Evolutionary conservation across 805 yeast species (phyloP), one percentile per base, ranked within the genome.

Genomic region (Metschnikowia chrysomelidarum): DNA sequence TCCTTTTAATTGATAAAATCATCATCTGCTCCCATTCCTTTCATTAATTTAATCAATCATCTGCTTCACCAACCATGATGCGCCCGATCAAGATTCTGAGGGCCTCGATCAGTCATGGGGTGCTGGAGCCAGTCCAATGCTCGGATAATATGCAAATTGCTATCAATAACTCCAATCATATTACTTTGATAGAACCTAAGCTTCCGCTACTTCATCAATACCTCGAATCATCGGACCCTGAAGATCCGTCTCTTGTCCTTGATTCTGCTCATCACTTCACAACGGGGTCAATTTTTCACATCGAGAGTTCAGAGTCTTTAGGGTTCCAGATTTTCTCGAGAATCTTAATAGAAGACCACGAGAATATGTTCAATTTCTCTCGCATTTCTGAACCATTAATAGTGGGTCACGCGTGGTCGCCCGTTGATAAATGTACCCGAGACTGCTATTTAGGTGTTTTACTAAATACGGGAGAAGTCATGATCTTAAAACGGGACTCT

Each of bases 151-250:
- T 37, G 41, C 70, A 65, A 42, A 34, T 64, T 24, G 62, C 70
- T 5, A 51, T 67, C 21, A 67, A 65, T 41, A 53, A 50, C 25
- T 59, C 60, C 5, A 51, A 43, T 15, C 62, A 60, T 15, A 30
- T 67, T 20, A 55, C 63, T 2, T 39, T 64, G 7, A 43, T 67
- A 5, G 72, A 66, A 20, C 71, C 72, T 15, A 57, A 57, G 36
- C 53, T 62, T 4, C 72, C 72, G 2, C 43, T 52, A 13, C 47
- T 58, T 13, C 59, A 56, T 24, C 57, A 53, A 24, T 42, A 57
- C n/a, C 42, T 63, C 14, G 37, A 24, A n/a, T 5, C 25, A 2
- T 11, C 33, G 6, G n/a, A 16, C 7, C 12, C 19, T 10, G 34
- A 15, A 16, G 20, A 14, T 15, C 20, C 22, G 3, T 18, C 26